phyloP scores from a whole-genome alignment of 2,329 filamentous ascomycete species.

The Trichophyton equinum region DNA sequence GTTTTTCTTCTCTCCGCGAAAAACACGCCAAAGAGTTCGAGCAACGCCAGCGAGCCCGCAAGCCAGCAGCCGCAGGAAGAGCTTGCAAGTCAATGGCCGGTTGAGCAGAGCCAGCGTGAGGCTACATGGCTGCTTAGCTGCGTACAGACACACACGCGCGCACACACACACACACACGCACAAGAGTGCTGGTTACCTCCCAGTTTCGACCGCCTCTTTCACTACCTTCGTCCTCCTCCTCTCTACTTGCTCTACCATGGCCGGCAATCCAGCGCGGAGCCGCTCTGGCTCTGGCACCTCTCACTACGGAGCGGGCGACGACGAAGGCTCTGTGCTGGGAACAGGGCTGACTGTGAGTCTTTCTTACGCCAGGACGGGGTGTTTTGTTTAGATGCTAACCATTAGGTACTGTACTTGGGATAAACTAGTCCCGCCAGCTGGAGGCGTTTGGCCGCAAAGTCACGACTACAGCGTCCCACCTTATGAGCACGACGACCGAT shows the following conservation, averaged over 20 bases:
- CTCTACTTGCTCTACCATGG: slow-evolving; percentile 23
- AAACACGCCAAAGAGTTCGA: too few species aligned
- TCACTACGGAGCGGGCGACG: slow-evolving; percentile 32
- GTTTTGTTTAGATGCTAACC: too few species aligned
- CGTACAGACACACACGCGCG: not conserved
- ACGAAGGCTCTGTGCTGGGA: slow-evolving; percentile 32
- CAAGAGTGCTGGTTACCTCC: not conserved
- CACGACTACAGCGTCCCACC: slow-evolving; percentile 78
- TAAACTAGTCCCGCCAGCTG: slow-evolving; percentile 63
- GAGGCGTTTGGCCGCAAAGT: slow-evolving; percentile 93
- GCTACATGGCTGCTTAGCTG: not conserved
- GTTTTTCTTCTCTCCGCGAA: not conserved
- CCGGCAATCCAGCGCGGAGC: slow-evolving; percentile 32
- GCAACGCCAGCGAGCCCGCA: too few species aligned
- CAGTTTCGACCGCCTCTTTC: not conserved
- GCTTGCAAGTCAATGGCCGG: not conserved
- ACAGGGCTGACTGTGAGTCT: slow-evolving; percentile 36
- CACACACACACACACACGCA: too few species aligned
- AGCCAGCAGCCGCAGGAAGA: too few species aligned
- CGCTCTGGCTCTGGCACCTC: slow-evolving; percentile 30
- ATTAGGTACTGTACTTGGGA: too few species aligned
- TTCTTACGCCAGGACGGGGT: not conserved
- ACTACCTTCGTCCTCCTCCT: not conserved
- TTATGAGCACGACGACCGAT: slow-evolving; percentile 59
- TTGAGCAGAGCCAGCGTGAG: not conserved